Evolutionary conservation across 2,329 filamentous ascomycete genomes (phyloP), one percentile per base, ranked within the genome.

Genomic region (Grosmannia penicillata): DNA sequence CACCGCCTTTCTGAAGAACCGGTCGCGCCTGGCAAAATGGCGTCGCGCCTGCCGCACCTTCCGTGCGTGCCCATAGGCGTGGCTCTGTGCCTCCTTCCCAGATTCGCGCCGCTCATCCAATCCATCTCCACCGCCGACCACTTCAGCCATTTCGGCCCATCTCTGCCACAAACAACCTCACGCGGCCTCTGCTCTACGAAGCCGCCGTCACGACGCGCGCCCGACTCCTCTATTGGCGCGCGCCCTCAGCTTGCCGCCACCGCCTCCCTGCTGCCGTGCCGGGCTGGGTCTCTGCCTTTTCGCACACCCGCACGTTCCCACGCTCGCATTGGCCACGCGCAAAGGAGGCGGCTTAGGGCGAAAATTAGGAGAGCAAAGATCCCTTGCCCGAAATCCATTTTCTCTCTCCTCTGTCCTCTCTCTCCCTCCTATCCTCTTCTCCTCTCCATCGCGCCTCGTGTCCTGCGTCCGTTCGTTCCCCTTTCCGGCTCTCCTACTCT

Each of bases 141-240:
- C 21, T 21, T 21, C 19, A 36, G 19, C 37, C 32, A 33, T 34
- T n/a, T n/a, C 38, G n/a, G 36, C 32, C 38, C 30, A 22, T 32
- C 33, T 15, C 15, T 17, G 26, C 15, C 9, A 7, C n/a, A 36
- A 28, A 29, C 28, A 14, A 22, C 10, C 21, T 24, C 26, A 8
- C 24, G 17, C 27, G 27, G 27, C 27, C 27, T 29, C 27, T 14
- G 27, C 15, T 17, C 23, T 31, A 33, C 24, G 30, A 38, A 31
- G n/a, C n/a, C n/a, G n/a, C n/a, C n/a, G n/a, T n/a, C 29, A 27
- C 23, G 9, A 18, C 31, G 24, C 22, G 11, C 8, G 19, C 21
- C 15, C 22, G n/a, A 18, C 26, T 17, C 27, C 36, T 17, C n/a
- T 13, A 10, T 24, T 18, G 36, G 9, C 21, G 15, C 28, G 11